A percentile compares a stretch with the other conserved stretches of the same genome.
Evolutionary conservation across 768 basidiomycete genomes (phyloP).

Genomic region (Sarcodon sp.): DNA sequence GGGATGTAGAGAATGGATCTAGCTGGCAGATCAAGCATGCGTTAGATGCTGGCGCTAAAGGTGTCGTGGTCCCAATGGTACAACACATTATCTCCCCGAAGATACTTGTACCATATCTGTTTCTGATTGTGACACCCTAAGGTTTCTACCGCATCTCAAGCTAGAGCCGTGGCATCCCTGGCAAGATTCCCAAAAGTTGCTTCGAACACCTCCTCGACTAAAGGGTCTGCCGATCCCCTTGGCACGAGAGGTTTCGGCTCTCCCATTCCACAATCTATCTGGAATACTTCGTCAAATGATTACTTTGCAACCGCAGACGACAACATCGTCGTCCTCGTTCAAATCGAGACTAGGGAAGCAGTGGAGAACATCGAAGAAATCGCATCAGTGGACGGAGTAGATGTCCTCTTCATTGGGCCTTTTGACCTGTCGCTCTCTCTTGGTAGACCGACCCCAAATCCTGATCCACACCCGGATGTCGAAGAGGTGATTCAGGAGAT

Average conservation of each 20-base stretch:
- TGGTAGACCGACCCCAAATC: slow-evolving; percentile 46
- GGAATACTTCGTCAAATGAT: slow-evolving; percentile 37
- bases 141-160: slow-evolving; percentile 47
- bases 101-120: not conserved
- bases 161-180: slow-evolving; percentile 40
- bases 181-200: slow-evolving; percentile 34
- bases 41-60: slow-evolving; percentile 53
- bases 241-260: slow-evolving; percentile 56
- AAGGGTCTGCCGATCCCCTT: slow-evolving; percentile 14
- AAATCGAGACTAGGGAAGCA: slow-evolving; percentile 29
- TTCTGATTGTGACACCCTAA: slow-evolving; percentile 9
- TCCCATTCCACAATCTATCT: slow-evolving; percentile 44
- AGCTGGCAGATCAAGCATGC: slow-evolving; percentile 66
- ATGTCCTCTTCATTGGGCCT: slow-evolving; percentile 51
- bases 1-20: slow-evolving; percentile 30
- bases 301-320: slow-evolving; percentile 38
- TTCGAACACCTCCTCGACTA: too few relatives aligned
- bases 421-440: slow-evolving; percentile 55
- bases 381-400: slow-evolving; percentile 25
- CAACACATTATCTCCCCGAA: slow-evolving; percentile 1
- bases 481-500: slow-evolving; percentile 47
- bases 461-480: slow-evolving; percentile 52
- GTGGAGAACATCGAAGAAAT: slow-evolving; percentile 28
- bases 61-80: slow-evolving; percentile 60
- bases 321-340: slow-evolving; percentile 20